Conservation (phyloP, 306 rosid genomes). For the Corylus heterophylla region DNA sequence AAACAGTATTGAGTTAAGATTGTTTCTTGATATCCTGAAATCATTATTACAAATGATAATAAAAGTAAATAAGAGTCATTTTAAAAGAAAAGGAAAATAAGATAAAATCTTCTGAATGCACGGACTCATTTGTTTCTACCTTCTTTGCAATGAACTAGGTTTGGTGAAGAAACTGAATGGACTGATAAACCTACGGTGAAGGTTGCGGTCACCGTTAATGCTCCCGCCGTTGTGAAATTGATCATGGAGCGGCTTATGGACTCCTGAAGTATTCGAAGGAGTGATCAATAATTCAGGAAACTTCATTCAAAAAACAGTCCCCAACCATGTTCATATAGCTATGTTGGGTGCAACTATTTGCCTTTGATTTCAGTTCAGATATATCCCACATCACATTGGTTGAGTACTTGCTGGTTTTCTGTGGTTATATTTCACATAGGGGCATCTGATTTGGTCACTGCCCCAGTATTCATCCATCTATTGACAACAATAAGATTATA, state of each 20-base stretch:
- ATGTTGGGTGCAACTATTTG: neutral
- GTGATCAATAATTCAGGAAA: neutral
- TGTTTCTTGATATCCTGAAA: neutral
- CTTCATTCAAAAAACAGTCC: neutral
- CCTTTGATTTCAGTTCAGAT: neutral
- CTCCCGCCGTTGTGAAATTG: conserved; percentile 57
- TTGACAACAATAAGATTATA: neutral
- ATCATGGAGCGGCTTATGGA: conserved; percentile 80
- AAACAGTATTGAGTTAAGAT: neutral
- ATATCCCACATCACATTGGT: neutral
- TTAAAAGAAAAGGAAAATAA: neutral
- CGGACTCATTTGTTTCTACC: conserved; percentile 8
- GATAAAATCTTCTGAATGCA: neutral
- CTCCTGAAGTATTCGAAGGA: conserved; percentile 17
- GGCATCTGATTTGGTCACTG: neutral
- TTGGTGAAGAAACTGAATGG: conserved; percentile 86
- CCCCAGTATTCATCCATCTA: neutral
- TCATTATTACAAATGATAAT: neutral
- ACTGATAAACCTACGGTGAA: conserved; percentile 70
- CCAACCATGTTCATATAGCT: neutral
- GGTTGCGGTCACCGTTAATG: conserved; percentile 94
- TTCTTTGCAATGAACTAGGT: conserved; percentile 50
- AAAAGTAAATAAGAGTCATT: neutral
- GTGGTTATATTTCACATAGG: neutral
- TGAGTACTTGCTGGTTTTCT: neutral